Evolutionary conservation across 2,329 filamentous ascomycete species (phyloP).

Genomic region (Trichoderma koningii): DNA sequence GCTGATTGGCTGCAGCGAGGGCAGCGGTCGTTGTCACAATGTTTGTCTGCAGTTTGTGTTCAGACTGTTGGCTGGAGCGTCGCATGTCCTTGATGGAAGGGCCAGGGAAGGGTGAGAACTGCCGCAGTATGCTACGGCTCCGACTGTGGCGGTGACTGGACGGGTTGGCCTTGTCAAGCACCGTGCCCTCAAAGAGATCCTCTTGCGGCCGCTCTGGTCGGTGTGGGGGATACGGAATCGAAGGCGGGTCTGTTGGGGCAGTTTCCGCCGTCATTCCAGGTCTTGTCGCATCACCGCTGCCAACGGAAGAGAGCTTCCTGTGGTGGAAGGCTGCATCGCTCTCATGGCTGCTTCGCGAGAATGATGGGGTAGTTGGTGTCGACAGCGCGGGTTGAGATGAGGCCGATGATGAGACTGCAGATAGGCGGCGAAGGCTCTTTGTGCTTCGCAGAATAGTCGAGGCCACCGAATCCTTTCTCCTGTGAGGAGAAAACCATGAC

Average conservation of each 20-base stretch:
- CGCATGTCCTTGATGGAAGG: conserved; percentile 5
- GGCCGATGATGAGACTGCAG: conserved; percentile 15
- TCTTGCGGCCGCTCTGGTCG: conserved; percentile 33
- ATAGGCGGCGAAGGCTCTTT: conserved; percentile 24
- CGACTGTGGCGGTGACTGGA: conserved; percentile 19
- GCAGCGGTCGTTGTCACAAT: not conserved
- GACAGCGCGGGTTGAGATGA: conserved; percentile 9
- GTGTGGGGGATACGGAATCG: conserved; percentile 28
- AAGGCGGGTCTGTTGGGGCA: conserved; percentile 15
- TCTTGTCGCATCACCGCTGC: conserved; percentile 13
- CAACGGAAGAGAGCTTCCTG: conserved; percentile 28
- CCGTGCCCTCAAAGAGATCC: conserved; percentile 27
- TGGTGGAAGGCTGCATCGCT: conserved; percentile 39
- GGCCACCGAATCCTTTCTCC: conserved; percentile 25
- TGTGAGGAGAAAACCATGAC: conserved; percentile 27
- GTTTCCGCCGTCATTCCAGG: not conserved
- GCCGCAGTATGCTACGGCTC: conserved; percentile 15
- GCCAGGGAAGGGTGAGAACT: conserved; percentile 22
- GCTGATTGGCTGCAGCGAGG: conserved; percentile 1
- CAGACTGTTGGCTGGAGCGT: conserved; percentile 16
- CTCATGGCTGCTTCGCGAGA: conserved; percentile 51
- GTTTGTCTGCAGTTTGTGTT: conserved; percentile 18
- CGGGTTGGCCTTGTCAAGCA: conserved; percentile 10
- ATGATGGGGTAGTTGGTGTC: conserved; percentile 43
- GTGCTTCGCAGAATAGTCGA: conserved; percentile 21